Percentiles rank a stretch among this genome's conserved stretches.
Evolutionary conservation across 2,329 filamentous ascomycete genomes (phyloP).

Genomic region (Ophiocordyceps camponoti-rufipedis): DNA sequence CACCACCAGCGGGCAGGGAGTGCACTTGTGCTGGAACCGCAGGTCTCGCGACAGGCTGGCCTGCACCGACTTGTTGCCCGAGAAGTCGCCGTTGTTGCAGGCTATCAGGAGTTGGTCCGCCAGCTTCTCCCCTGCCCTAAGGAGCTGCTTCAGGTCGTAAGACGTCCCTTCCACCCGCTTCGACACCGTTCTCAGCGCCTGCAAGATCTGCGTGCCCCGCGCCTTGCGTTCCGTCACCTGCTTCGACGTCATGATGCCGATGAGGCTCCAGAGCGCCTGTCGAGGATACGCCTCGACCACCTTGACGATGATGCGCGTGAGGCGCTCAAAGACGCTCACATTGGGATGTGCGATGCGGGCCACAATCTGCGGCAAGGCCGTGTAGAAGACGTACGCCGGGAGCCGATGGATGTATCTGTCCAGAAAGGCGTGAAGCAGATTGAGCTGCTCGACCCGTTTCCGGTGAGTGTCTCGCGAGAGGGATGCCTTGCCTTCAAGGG

Average conservation of each 20-base stretch:
- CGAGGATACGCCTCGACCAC: constrained; percentile 78
- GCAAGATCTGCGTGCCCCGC: constrained; percentile 33
- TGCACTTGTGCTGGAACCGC: constrained; percentile 66
- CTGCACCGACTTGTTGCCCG: constrained; percentile 42
- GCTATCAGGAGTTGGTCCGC: constrained; percentile 65
- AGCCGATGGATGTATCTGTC: constrained; percentile 60
- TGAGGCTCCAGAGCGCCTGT: constrained; percentile 79
- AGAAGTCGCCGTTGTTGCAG: constrained; percentile 61
- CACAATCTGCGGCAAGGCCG: constrained; percentile 76
- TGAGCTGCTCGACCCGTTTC: constrained; percentile 46
- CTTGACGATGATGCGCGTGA: constrained; percentile 67
- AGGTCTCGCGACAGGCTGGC: constrained; percentile 66
- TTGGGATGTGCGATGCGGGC: constrained; percentile 89
- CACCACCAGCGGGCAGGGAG: constrained; percentile 72
- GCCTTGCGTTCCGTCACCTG: constrained; percentile 46
- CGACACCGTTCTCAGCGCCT: constrained; percentile 24
- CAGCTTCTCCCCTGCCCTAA: constrained; percentile 64
- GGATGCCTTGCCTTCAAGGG: constrained; percentile 34
- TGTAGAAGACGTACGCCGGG: constrained; percentile 64
- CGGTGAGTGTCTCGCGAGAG: constrained; percentile 32
- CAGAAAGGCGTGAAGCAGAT: constrained; percentile 53
- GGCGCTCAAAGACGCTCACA: constrained; percentile 52
- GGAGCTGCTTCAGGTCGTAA: constrained; percentile 49
- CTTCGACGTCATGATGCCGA: constrained; percentile 70
- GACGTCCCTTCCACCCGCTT: constrained; percentile 32